A percentile compares a stretch with the other conserved stretches of the same genome.
These are phyloP conservation scores for Pilobolus umbonatus DNA, from an alignment of 192 early-diverging fungal species.

Conservation along the genomic window DNA sequence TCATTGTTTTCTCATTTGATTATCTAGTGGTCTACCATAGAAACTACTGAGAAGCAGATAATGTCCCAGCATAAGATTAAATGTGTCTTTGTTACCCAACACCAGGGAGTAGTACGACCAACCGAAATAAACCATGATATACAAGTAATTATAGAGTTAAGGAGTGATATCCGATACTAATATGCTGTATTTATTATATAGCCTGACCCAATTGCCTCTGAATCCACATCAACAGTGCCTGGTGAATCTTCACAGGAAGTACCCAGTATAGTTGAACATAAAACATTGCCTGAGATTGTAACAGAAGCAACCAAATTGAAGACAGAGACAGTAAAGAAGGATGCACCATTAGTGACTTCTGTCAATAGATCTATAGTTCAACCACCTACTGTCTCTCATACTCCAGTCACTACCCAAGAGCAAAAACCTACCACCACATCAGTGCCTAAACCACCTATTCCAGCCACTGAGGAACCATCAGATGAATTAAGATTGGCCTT, in stretches of 20 bases:
- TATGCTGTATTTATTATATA: too few species aligned
- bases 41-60: conserved; percentile 52
- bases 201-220: neutral
- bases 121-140: neutral
- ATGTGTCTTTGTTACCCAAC: conserved; percentile 44
- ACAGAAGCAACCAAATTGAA: too few species aligned
- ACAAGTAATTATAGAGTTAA: conserved; percentile 8
- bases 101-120: neutral
- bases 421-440: neutral
- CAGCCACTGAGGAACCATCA: neutral
- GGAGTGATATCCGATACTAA: too few species aligned
- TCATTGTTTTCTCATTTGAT: neutral
- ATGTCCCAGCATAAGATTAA: conserved; percentile 69
- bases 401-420: too few species aligned
- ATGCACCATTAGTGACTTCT: too few species aligned
- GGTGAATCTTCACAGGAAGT: neutral
- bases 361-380: too few species aligned
- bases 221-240: neutral
- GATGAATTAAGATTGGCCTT: conserved; percentile 1
- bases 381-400: too few species aligned
- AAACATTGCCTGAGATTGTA: too few species aligned
- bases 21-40: conserved; percentile 58
- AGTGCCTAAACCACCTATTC: neutral
- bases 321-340: conserved; percentile 3
- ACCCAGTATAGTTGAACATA: neutral